Conservation (phyloP, 2,329 filamentous ascomycete species). For the Magnaporthiopsis poae region DNA sequence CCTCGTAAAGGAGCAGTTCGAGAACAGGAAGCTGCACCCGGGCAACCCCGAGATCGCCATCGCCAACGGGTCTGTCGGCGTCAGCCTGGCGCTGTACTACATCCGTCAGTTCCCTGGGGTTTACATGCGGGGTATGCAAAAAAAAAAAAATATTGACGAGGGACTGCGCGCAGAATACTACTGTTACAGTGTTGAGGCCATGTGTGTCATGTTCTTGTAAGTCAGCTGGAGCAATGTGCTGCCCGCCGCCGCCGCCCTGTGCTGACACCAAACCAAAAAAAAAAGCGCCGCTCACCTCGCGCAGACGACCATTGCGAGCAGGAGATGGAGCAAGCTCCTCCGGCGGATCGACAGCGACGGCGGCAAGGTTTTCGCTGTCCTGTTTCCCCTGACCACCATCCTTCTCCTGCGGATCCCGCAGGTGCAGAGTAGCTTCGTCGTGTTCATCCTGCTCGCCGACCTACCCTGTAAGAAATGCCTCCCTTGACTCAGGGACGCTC, state of each 20-base stretch:
- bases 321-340: constrained; percentile 10
- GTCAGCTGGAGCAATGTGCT: not conserved
- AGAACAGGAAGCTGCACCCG: constrained; percentile 13
- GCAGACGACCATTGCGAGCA: constrained; percentile 10
- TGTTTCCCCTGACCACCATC: constrained; percentile 16
- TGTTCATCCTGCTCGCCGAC: constrained; percentile 15
- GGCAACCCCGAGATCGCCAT: constrained; percentile 15
- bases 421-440: constrained; percentile 10
- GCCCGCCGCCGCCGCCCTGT: not conserved
- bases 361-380: constrained; percentile 15
- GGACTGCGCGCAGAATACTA: not conserved
- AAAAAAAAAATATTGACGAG: not conserved
- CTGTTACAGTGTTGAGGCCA: not conserved
- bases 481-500: not conserved
- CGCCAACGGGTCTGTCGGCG: constrained; percentile 17
- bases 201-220: constrained; percentile 2
- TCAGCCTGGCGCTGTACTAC: constrained; percentile 18
- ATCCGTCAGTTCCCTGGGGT: constrained; percentile 14
- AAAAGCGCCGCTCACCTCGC: constrained; percentile 15
- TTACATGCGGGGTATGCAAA: not conserved
- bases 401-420: constrained; percentile 13
- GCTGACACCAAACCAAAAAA: not conserved
- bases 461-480: constrained; percentile 15
- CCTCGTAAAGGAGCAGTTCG: constrained; percentile 13
- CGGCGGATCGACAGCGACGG: constrained; percentile 14